A percentile compares a stretch with the other conserved stretches of the same genome.
Evolutionary conservation across 202 grass and related monocot genomes (phyloP).

Genomic region (Sporobolus alterniflorus): DNA sequence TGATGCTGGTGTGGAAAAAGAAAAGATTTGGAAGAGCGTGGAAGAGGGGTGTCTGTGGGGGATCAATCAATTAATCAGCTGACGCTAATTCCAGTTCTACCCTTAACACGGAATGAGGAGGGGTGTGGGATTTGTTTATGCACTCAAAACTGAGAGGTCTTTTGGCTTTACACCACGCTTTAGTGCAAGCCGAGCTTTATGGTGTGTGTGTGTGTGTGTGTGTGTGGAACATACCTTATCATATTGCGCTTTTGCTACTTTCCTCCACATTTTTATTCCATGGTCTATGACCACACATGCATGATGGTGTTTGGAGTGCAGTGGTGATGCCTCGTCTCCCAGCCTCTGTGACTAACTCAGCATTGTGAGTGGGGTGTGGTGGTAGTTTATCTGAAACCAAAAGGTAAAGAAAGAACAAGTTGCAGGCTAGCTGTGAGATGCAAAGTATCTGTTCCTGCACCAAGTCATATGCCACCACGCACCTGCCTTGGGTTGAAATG

Average conservation of each 20-base stretch:
- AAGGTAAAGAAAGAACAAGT: constrained; percentile 36
- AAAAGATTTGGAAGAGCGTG: constrained; percentile 54
- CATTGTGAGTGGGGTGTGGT: constrained; percentile 32
- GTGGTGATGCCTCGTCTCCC: neutral
- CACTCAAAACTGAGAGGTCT: constrained; percentile 57
- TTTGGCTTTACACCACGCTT: constrained; percentile 60
- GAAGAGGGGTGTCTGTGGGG: neutral
- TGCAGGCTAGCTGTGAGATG: constrained; percentile 57
- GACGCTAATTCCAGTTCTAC: constrained; percentile 6
- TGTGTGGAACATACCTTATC: constrained; percentile 58
- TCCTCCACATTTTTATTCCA: constrained; percentile 34
- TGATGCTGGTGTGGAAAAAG: constrained; percentile 49
- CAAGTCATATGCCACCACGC: constrained; percentile 52
- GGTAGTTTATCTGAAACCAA: constrained; percentile 28
- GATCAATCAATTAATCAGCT: constrained; percentile 25
- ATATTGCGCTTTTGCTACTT: constrained; percentile 55
- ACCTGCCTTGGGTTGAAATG: constrained; percentile 50
- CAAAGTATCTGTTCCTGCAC: constrained; percentile 37
- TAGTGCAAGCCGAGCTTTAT: constrained; percentile 40
- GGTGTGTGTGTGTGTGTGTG: too few species aligned
- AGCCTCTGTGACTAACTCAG: constrained; percentile 30
- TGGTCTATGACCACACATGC: neutral
- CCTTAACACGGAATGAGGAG: constrained; percentile 31
- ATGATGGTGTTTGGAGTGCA: constrained; percentile 34
- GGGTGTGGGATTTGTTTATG: constrained; percentile 48